A percentile compares a stretch with the other conserved stretches of the same genome.
Conservation (phyloP, 805 yeast species). For the Torulaspora delbrueckii region DNA sequence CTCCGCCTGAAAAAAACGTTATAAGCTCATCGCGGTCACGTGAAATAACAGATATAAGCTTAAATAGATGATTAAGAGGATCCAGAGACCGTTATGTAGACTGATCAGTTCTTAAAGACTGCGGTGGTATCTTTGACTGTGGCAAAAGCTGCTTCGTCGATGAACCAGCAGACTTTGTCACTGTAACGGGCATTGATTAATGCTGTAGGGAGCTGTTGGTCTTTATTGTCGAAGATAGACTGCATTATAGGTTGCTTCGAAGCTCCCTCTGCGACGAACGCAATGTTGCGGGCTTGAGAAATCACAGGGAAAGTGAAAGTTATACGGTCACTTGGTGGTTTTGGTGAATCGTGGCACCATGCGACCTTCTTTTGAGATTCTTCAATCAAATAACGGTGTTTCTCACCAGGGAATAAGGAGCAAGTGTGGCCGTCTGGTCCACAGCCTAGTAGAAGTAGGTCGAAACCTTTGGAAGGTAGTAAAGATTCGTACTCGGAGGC, state of each 20-base stretch:
- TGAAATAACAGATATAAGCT: not conserved
- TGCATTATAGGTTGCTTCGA: constrained; percentile 70
- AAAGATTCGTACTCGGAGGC: constrained; percentile 58
- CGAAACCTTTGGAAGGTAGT: constrained; percentile 48
- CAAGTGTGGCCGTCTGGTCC: constrained; percentile 98
- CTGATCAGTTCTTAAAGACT: not conserved
- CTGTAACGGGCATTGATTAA: constrained; percentile 57
- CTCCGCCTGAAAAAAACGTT: not conserved
- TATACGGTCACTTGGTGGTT: constrained; percentile 90
- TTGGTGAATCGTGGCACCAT: constrained; percentile 76
- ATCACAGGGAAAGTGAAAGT: constrained; percentile 81
- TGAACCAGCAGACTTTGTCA: constrained; percentile 73
- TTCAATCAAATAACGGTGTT: constrained; percentile 50
- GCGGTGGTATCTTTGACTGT: constrained; percentile 4
- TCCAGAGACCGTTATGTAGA: not conserved
- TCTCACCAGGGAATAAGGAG: constrained; percentile 74
- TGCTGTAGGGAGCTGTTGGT: constrained; percentile 59
- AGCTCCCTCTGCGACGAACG: constrained; percentile 87
- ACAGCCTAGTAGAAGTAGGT: constrained; percentile 75
- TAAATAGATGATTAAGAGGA: not conserved
- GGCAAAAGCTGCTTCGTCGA: constrained; percentile 59
- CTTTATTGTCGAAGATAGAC: constrained; percentile 56
- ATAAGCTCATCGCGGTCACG: not conserved
- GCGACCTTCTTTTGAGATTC: constrained; percentile 54
- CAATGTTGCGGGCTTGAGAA: constrained; percentile 43